phyloP scores from a whole-genome alignment of 2,329 filamentous ascomycete genomes.

The Clonostachys rosea region DNA sequence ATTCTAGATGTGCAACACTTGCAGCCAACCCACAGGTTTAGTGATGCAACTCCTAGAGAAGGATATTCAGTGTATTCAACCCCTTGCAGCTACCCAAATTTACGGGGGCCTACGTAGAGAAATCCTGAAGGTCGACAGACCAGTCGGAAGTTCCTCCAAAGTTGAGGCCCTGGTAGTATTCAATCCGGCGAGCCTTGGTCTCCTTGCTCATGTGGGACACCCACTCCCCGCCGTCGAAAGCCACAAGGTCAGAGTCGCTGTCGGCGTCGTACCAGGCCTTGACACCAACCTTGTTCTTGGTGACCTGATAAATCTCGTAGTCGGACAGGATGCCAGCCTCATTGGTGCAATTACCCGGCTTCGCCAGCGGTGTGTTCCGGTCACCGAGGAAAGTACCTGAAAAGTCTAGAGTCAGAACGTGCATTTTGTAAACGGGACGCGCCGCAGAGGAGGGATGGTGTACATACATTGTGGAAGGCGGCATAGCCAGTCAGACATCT shows the following conservation, averaged over 20 bases:
- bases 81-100: no score
- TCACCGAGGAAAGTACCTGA: constrained; percentile 10
- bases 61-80: no score
- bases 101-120: background rate
- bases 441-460: constrained; percentile 11
- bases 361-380: constrained; percentile 3
- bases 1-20: no score
- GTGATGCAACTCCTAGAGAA: no score
- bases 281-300: constrained; percentile 6
- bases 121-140: constrained; percentile 9
- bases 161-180: constrained; percentile 1
- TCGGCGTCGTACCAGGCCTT: constrained; percentile 3
- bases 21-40: no score
- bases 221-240: constrained; percentile 8
- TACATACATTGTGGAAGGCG: constrained; percentile 17
- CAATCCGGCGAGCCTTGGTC: constrained; percentile 3
- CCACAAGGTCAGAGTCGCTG: constrained; percentile 4
- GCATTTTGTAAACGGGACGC: no score
- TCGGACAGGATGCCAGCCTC: constrained; percentile 20
- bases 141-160: constrained; percentile 11
- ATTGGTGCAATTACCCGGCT: constrained; percentile 16
- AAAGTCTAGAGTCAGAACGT: constrained; percentile 2
- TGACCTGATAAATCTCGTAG: constrained; percentile 21
- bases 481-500: constrained; percentile 20
- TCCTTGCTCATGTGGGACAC: constrained; percentile 9